Conservation (phyloP, 2,329 filamentous ascomycete genomes). For the Hymenoscyphus scutula region DNA sequence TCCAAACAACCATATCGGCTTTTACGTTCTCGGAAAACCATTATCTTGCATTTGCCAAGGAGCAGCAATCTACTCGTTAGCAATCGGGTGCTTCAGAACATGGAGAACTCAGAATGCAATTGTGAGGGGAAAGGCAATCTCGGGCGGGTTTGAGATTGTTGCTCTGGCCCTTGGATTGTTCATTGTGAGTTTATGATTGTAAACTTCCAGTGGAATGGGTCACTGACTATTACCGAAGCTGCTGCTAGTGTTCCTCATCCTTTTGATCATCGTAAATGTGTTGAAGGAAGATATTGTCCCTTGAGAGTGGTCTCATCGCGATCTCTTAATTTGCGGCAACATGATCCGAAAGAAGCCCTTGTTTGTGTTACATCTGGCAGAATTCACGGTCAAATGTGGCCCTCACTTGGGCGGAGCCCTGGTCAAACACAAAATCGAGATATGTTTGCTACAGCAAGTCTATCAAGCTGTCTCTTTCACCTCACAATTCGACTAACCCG, state of each 20-base stretch:
- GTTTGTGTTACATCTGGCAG: neutral
- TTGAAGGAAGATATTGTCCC: conserved; percentile 27
- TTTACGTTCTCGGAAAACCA: conserved; percentile 59
- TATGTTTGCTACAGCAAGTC: too few species aligned
- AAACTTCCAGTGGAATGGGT: neutral
- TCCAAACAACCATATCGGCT: conserved; percentile 48
- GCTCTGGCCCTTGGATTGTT: conserved; percentile 45
- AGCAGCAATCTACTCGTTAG: conserved; percentile 41
- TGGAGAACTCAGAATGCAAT: conserved; percentile 61
- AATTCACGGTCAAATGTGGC: neutral
- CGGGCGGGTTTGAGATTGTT: conserved; percentile 58
- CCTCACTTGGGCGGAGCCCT: neutral
- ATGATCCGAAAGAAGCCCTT: conserved; percentile 14
- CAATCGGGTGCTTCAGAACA: conserved; percentile 57
- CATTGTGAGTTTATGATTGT: conserved; percentile 43
- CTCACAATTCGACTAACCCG: neutral
- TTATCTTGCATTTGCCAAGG: conserved; percentile 46
- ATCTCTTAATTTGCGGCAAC: neutral
- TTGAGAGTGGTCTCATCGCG: neutral
- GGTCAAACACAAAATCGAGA: too few species aligned
- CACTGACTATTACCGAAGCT: conserved; percentile 24
- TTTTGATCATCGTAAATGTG: conserved; percentile 34
- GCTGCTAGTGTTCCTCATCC: conserved; percentile 30
- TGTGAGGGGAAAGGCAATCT: conserved; percentile 53
- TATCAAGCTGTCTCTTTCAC: neutral